Percentiles rank a stretch among this genome's conserved stretches.
phyloP scores from a whole-genome alignment of 257 asterid species.

The Solanum medicagineum region DNA sequence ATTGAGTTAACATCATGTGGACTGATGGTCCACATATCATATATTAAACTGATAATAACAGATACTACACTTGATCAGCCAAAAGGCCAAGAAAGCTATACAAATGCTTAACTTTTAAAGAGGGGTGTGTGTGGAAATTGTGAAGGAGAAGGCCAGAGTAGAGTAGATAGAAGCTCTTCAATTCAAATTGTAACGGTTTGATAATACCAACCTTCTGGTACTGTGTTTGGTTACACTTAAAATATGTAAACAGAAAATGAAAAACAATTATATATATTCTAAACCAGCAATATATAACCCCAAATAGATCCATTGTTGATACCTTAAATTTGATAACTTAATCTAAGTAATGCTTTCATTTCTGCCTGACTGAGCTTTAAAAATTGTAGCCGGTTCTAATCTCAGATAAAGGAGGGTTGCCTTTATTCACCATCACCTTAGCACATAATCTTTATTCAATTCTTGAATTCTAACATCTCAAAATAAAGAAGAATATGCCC shows the following conservation, averaged over 20 bases:
- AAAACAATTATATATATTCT: background rate
- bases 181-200: background rate
- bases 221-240: background rate
- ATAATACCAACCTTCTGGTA: background rate
- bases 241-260: background rate
- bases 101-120: background rate
- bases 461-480: background rate
- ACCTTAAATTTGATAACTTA: background rate
- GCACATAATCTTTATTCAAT: background rate
- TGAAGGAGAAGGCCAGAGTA: background rate
- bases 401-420: background rate
- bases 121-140: background rate
- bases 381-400: background rate
- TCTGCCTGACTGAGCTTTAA: background rate
- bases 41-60: background rate
- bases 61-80: conserved; percentile 1
- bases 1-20: background rate
- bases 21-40: background rate
- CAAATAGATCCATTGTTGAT: background rate
- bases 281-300: background rate
- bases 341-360: background rate
- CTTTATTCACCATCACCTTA: background rate
- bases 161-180: background rate
- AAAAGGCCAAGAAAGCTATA: conserved; percentile 26
- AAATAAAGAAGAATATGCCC: background rate